Base-by-base conservation (phyloP, 768 basidiomycete species). In the Termitomyces sp. region DNA sequence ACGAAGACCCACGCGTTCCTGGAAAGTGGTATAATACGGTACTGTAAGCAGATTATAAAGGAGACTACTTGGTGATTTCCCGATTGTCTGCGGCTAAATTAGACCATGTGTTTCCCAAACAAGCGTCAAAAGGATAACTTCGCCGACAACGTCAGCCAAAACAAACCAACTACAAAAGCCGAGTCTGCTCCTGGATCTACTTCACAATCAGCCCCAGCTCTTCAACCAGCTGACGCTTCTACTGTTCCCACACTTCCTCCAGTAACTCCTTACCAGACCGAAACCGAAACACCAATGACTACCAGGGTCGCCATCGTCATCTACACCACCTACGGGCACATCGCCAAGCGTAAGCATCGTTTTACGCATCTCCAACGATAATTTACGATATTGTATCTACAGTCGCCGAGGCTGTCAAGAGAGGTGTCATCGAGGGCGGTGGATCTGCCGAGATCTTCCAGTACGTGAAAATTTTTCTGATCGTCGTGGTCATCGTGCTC, bases 251-350 rank as follows among this genome's bases (percentile, higher is more conserved):
- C 50, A 8, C 57, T 60, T 5, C 60, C 59, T 44, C 60, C 56
- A 53, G 56, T 64, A 53, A 46, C 26, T 6, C 52, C 66, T 26
- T 28, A 64, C 24, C n/a, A 62, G 53, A 52, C 62, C 30, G 43
- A 56, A 33, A 52, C 62, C 30, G 43, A 56, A 33, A 58, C 24
- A 32, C 9, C 18, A 43, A 54, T 46, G 42, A 14, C 43, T 18
- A 20, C 43, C 44, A 45, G 69, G 62, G 70, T 89, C 61, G 87
- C 87, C 54, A 87, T 90, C 64, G 61, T 90, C 64, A 84, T 90
- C 71, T 91, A 90, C 73, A 72, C 85, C 20, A 70, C 89, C 75
- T 88, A 86, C 68, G 87, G 86, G 62, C 90, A 92, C 69, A 81
- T 91, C 69, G 80, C 77, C 58, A 80, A 81, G 65, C 44, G 90